Percentiles rank a stretch among this genome's conserved stretches.
phyloP scores from a whole-genome alignment of 371 early-diverging fungal species.

The Rhizopus microsporus region DNA sequence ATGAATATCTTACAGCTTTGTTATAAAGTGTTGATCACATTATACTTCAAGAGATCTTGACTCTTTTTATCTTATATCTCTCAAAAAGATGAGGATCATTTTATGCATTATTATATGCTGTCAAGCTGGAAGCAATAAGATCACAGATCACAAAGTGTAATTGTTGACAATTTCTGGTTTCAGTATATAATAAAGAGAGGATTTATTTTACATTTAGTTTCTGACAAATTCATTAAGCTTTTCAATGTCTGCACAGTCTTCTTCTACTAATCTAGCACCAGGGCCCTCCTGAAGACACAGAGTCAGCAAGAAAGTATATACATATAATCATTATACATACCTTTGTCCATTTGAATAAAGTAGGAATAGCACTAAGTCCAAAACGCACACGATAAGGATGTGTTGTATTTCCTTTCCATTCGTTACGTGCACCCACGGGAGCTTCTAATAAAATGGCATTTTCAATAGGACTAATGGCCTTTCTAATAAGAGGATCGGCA shows the following conservation, averaged over 20 bases:
- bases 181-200: no score
- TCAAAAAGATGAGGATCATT: no score
- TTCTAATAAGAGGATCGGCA: constrained; percentile 57
- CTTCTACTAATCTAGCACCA: constrained; percentile 47
- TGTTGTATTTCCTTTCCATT: constrained; percentile 56
- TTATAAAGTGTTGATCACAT: no score
- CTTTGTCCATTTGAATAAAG: constrained; percentile 56
- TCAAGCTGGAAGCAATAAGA: no score
- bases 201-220: constrained; percentile 8
- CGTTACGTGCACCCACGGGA: constrained; percentile 53
- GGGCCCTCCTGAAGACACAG: constrained; percentile 3
- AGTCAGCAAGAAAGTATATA: background rate
- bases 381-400: constrained; percentile 53
- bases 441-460: constrained; percentile 52
- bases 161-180: no score
- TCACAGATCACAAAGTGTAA: no score
- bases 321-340: constrained; percentile 28
- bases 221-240: constrained; percentile 45
- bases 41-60: no score
- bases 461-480: constrained; percentile 38
- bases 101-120: no score
- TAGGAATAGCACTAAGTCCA: constrained; percentile 55
- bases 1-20: no score
- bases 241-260: constrained; percentile 47
- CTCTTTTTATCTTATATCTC: no score